A percentile compares a stretch with the other conserved stretches of the same genome.
Evolutionary conservation across 208 protist species (phyloP).

Genomic region (Leishmania turanica): DNA sequence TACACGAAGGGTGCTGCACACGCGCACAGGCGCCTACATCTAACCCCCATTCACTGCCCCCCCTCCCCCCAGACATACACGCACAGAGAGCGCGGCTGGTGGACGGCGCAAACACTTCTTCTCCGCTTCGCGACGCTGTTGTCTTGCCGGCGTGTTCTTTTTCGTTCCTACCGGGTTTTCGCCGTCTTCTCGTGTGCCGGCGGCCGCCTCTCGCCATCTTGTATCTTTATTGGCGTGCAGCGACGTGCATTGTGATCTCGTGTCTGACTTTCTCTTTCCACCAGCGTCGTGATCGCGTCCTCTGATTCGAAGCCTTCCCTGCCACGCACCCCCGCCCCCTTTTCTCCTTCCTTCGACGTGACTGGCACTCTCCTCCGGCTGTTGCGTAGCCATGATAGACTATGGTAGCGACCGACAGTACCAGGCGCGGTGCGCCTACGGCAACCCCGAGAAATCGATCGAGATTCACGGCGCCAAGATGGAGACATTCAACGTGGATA

Average conservation of each 20-base stretch:
- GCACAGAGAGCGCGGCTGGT: too few relatives aligned
- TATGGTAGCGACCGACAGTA: slow-evolving; percentile 42
- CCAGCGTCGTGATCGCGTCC: neutral
- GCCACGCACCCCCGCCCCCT: neutral
- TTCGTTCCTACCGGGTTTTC: neutral
- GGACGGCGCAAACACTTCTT: too few relatives aligned
- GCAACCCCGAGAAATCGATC: slow-evolving; percentile 65
- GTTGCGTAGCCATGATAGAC: slow-evolving; percentile 24
- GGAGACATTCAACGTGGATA: slow-evolving; percentile 87
- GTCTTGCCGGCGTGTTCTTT: neutral
- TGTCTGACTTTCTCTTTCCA: slow-evolving; percentile 1
- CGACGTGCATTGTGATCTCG: neutral
- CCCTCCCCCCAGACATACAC: too few relatives aligned
- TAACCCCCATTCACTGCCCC: too few relatives aligned
- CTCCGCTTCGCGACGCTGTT: too few relatives aligned
- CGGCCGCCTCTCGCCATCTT: neutral
- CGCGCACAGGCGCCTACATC: too few relatives aligned
- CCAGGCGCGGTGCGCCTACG: slow-evolving; percentile 64
- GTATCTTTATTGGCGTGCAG: neutral
- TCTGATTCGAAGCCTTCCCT: neutral
- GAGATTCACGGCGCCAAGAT: slow-evolving; percentile 68
- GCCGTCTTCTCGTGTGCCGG: neutral
- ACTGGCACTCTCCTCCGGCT: neutral
- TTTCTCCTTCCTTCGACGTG: slow-evolving; percentile 8
- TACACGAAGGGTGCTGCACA: too few relatives aligned